Evolutionary conservation across 345 rosid genomes (phyloP), one percentile per base, ranked within the genome.

Genomic region (Eucalyptus erythrocorys): DNA sequence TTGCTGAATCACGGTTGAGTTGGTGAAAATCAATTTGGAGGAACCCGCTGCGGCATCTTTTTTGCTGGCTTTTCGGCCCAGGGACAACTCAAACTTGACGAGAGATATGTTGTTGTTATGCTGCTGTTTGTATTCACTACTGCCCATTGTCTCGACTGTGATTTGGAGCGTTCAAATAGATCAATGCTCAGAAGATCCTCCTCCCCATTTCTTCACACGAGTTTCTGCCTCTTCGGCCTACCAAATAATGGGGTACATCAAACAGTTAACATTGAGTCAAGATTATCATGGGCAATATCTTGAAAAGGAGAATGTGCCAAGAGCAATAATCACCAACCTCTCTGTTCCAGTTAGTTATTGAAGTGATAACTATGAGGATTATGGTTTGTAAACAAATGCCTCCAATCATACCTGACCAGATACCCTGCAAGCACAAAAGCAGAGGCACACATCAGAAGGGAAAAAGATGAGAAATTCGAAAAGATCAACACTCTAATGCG

Each of bases 321-420:
- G 66, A n/a, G 32, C 47, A 4, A 50, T 53, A 7, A 85, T 88
- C 64, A 76, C 93, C 59, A 21, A 97, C 99, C 92, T 97, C 99
- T 91, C 47, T 95, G 48, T 89, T 92, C 99, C 99, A 97, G 90
- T 96, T 95, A 71, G 98, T 97, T 55, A 91, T 19, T 88, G 96
- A 93, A 85, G 96, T 94, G 76, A 97, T 85, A 53, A 94, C 89
- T 85, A 96, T 88, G 91, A 96, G 91, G 89, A 94, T 94, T 71
- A 95, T 13, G 84, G 98, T 97, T 87, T 97, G 99, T 89, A 97
- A 89, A 71, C 90, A 89, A 49, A 96, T 94, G 79, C 99, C 99
- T 85, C 95, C 98, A 16, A 96, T 94, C 99, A 96, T 96, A n/a
- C 99, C 99, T 45, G 96, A 94, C 99, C 99, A 97, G 85, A 97